Percentiles rank a stretch among this genome's conserved stretches.
phyloP scores from a whole-genome alignment of 306 rosid species.

The Prosopis cineraria region DNA sequence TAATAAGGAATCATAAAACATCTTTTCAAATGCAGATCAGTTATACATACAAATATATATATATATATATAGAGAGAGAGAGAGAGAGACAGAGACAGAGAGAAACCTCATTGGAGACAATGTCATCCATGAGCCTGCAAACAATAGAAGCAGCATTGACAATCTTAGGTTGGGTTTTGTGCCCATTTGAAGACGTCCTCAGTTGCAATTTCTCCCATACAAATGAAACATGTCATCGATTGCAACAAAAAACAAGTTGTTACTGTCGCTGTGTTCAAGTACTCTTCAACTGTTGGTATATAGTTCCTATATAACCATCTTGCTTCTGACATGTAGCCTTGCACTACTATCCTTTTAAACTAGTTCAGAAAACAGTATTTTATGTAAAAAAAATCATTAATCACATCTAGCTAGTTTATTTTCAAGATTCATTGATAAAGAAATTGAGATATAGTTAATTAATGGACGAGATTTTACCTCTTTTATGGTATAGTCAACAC shows the following conservation, averaged over 20 bases:
- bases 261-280: background rate
- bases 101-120: constrained; percentile 39
- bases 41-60: background rate
- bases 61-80: too few species aligned
- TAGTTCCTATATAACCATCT: background rate
- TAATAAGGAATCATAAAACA: too few species aligned
- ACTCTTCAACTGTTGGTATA: background rate
- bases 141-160: constrained; percentile 19
- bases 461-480: constrained; percentile 19
- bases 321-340: background rate
- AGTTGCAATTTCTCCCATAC: background rate
- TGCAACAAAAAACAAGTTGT: background rate
- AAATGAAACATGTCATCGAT: background rate
- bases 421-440: background rate
- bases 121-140: constrained; percentile 42
- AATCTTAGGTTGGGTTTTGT: constrained; percentile 22
- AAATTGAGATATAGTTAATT: background rate
- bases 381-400: background rate
- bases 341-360: background rate
- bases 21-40: too few species aligned
- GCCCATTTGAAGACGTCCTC: background rate
- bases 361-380: background rate
- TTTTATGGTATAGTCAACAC: constrained; percentile 20
- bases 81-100: too few species aligned
- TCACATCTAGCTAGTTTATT: background rate